Evolutionary conservation across 1,139 yeast genomes (phyloP).

Genomic region (Debaryomyces robertsiae): DNA sequence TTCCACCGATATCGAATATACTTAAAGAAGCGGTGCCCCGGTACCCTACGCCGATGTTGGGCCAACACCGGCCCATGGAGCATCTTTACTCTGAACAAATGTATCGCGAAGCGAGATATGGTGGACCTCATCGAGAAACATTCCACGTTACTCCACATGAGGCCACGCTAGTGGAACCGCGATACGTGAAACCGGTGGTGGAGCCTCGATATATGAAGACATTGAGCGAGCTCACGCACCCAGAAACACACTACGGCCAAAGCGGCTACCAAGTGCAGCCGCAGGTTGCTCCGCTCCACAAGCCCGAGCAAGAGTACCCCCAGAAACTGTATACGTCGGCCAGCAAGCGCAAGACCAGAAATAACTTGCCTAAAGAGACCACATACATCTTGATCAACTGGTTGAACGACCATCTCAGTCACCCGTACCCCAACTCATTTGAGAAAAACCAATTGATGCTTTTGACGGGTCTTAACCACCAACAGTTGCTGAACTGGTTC

Average conservation of each 20-base stretch:
- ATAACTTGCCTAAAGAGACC: conserved; percentile 86
- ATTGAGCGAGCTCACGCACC: no score
- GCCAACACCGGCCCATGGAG: neutral
- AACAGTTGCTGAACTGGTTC: conserved; percentile 95
- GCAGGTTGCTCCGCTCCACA: neutral
- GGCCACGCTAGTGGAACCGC: neutral
- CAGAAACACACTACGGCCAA: no score
- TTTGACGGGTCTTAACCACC: conserved; percentile 85
- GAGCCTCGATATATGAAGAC: no score
- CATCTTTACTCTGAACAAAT: no score
- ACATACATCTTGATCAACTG: conserved; percentile 80
- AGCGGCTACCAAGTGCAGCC: neutral
- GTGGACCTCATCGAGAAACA: no score
- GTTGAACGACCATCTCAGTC: conserved; percentile 82
- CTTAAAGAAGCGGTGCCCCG: conserved; percentile 17
- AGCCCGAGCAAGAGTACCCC: conserved; percentile 10
- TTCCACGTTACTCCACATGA: neutral
- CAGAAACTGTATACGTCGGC: conserved; percentile 6
- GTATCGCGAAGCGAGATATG: no score
- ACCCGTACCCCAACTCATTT: conserved; percentile 92
- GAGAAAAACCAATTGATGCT: conserved; percentile 81
- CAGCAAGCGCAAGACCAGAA: conserved; percentile 54
- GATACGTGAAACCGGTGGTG: no score
- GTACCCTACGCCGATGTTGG: conserved; percentile 4
- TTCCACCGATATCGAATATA: conserved; percentile 43